phyloP scores from a whole-genome alignment of 768 basidiomycete species.

The Paxillus ammoniavirescens region DNA sequence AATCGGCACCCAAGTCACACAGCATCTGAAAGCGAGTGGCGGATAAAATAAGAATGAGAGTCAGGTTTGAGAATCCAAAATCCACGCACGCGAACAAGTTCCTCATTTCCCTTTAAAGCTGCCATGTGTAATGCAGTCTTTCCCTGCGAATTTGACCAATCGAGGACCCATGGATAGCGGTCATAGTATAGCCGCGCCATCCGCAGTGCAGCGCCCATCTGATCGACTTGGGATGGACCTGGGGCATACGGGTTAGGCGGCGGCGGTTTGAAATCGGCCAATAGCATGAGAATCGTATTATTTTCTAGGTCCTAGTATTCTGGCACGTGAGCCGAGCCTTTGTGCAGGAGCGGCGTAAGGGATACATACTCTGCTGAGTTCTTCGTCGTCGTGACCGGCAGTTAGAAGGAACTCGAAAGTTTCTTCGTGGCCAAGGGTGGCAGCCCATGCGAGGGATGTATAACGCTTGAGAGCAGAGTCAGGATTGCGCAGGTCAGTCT shows the following conservation, averaged over 20 bases:
- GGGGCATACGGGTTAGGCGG: conserved; percentile 45
- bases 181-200: conserved; percentile 90
- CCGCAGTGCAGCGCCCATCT: conserved; percentile 69
- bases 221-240: conserved; percentile 53
- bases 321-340: conserved; percentile 16
- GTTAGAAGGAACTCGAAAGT: conserved; percentile 89
- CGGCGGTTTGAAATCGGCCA: conserved; percentile 77
- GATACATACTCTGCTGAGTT: conserved; percentile 77
- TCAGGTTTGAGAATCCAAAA: conserved; percentile 9
- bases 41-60: conserved; percentile 15
- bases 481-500: conserved; percentile 89
- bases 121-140: conserved; percentile 91
- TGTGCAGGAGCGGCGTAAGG: conserved; percentile 4
- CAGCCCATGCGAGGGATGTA: conserved; percentile 92
- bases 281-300: conserved; percentile 89
- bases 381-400: conserved; percentile 90
- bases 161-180: conserved; percentile 81
- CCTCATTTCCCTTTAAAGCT: conserved; percentile 85
- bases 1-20: conserved; percentile 87
- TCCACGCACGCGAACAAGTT: conserved; percentile 73
- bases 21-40: conserved; percentile 59
- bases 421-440: conserved; percentile 84
- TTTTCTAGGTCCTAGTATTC: conserved; percentile 77
- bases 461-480: conserved; percentile 73
- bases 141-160: conserved; percentile 90